A percentile compares a stretch with the other conserved stretches of the same genome.
These are phyloP conservation scores for Flaveria trinervia DNA, from an alignment of 129 eudicot species.

Conservation along the genomic window DNA sequence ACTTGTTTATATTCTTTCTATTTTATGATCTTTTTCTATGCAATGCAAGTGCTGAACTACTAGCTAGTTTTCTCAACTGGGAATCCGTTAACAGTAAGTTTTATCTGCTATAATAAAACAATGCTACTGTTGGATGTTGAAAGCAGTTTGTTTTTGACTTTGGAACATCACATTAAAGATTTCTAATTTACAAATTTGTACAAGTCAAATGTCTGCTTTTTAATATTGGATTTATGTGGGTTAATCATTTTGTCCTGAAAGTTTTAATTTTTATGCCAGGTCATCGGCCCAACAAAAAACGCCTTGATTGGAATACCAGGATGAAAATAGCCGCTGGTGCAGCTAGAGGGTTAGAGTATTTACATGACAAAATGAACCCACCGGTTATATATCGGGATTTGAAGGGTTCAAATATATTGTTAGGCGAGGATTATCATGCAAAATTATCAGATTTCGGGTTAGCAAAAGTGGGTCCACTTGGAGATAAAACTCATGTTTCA, in stretches of 20 bases:
- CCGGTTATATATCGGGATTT: slow-evolving; percentile 93
- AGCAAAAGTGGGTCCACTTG: slow-evolving; percentile 90
- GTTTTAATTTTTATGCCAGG: slow-evolving; percentile 39
- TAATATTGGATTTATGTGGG: not conserved
- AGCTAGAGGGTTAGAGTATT: slow-evolving; percentile 85
- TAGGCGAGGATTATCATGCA: slow-evolving; percentile 79
- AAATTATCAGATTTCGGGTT: slow-evolving; percentile 95
- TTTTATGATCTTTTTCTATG: slow-evolving; percentile 17
- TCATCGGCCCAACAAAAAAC: slow-evolving; percentile 40
- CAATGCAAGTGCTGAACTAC: slow-evolving; percentile 33
- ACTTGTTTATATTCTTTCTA: not conserved
- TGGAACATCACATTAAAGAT: not conserved
- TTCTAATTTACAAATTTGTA: not conserved
- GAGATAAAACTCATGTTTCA: slow-evolving; percentile 92
- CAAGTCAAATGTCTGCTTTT: not conserved
- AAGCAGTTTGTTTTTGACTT: slow-evolving; percentile 20
- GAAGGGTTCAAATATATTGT: slow-evolving; percentile 87
- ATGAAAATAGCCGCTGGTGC: slow-evolving; percentile 98
- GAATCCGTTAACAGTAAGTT: slow-evolving; percentile 29
- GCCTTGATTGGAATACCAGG: slow-evolving; percentile 83
- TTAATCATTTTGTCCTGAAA: not conserved
- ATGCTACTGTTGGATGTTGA: not conserved
- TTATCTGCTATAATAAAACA: slow-evolving; percentile 11
- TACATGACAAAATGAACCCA: slow-evolving; percentile 86
- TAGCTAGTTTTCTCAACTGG: slow-evolving; percentile 27